Base-by-base conservation (phyloP, 2,329 filamentous ascomycete species). In the Chalaropsis thielavioides region DNA sequence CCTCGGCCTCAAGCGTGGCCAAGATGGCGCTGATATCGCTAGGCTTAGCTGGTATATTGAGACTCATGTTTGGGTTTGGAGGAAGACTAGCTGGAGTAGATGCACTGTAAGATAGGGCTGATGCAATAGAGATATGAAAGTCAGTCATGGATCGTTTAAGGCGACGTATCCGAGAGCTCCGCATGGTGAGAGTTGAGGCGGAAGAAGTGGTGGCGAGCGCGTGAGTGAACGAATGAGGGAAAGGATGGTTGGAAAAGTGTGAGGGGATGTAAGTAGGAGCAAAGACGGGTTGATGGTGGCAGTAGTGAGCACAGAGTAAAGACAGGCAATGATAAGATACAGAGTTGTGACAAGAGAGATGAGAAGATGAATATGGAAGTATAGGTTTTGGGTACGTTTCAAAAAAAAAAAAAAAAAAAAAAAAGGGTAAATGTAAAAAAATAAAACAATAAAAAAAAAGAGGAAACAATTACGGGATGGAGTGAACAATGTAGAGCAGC, bases 51-150 rank as follows among this genome's bases (percentile, higher is more conserved):
- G 62, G 62, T 13, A 31, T 62, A 17, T 35, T 58, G 54, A 58
- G 31, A n/a, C 54, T 58, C 54, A 58, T 58, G 13, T 8, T 58
- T 19, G 11, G n/a, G 10, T 3, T 38, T 35, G 31, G 17, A 3
- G 61, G 11, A 62, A 19, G 27, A n/a, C 19, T 35, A 19, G 43
- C 61, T 51, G 61, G 43, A 35, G 61, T 62, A 40, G 41, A 35
- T 41, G 56, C 19, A 15, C 61, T 46, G 61, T 62, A n/a, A 17
- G 62, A 64, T 24, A 64, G 35, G 27, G 62, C 63, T 49, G 65
- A 63, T 51, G 65, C 41, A 58, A 67, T 49, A 15, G 65, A 67
- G 41, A 67, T 43, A 27, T 67, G 62, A 17, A 64, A 51, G 62
- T 67, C 65, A 67, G 65, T 38, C 61, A 62, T 46, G 27, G 61